phyloP scores from a whole-genome alignment of 306 rosid species.

The Sicyos baderoa region DNA sequence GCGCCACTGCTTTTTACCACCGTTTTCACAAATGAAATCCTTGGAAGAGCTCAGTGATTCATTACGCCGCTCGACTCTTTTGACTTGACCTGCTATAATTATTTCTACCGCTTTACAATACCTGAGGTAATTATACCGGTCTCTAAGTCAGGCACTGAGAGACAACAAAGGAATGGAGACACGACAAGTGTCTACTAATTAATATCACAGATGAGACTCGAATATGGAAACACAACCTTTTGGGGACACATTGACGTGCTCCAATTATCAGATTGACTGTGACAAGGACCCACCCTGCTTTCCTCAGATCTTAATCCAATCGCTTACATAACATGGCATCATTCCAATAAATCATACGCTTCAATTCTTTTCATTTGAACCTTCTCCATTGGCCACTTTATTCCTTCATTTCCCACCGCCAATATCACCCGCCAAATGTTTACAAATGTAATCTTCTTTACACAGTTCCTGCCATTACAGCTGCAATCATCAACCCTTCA shows the following conservation, averaged over 20 bases:
- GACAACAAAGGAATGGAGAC: no score
- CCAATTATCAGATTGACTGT: constrained; percentile 19
- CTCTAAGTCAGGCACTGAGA: no score
- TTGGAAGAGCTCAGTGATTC: constrained; percentile 19
- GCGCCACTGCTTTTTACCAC: constrained; percentile 22
- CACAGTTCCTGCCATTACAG: constrained; percentile 2
- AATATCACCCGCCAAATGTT: background rate
- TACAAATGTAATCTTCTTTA: constrained; percentile 2
- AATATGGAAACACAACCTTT: no score
- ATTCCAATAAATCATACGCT: constrained; percentile 1
- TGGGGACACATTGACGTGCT: background rate
- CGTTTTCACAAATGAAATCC: constrained; percentile 36
- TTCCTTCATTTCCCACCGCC: constrained; percentile 18
- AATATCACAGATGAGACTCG: no score
- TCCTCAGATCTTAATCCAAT: background rate
- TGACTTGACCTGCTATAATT: constrained; percentile 25
- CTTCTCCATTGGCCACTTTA: constrained; percentile 4
- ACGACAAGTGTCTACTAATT: no score
- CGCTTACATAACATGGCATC: constrained; percentile 12
- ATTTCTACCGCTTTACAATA: no score
- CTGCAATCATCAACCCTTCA: constrained; percentile 12
- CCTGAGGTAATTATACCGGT: no score
- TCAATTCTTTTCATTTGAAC: background rate
- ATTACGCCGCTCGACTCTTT: constrained; percentile 31
- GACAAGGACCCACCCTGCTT: constrained; percentile 27